Percentiles rank a stretch among this genome's conserved stretches.
Evolutionary conservation across 2,329 filamentous ascomycete species (phyloP).

Genomic region (Fusarium beomiforme): DNA sequence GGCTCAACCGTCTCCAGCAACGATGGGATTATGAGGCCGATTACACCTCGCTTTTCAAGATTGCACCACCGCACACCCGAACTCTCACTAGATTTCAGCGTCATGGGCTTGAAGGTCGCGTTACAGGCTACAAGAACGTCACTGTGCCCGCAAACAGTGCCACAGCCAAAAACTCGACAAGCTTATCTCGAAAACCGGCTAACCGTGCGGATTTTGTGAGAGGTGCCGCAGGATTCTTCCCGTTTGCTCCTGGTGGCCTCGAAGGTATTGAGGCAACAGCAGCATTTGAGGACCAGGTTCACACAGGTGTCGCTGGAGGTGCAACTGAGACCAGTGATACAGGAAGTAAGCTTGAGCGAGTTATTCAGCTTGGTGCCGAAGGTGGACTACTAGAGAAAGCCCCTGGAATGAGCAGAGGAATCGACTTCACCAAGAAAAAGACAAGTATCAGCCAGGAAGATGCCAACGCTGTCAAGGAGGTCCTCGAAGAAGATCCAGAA

Average conservation of each 20-base stretch:
- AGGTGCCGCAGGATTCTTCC: slow-evolving; percentile 92
- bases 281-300: slow-evolving; percentile 80
- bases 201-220: slow-evolving; percentile 90
- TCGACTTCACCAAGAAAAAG: slow-evolving; percentile 74
- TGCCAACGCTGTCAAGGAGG: slow-evolving; percentile 75
- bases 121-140: slow-evolving; percentile 93
- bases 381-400: slow-evolving; percentile 83
- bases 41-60: slow-evolving; percentile 83
- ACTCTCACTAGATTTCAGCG: slow-evolving; percentile 94
- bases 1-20: slow-evolving; percentile 91
- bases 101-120: slow-evolving; percentile 89
- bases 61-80: slow-evolving; percentile 90
- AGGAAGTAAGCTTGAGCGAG: slow-evolving; percentile 74
- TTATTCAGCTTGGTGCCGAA: slow-evolving; percentile 83
- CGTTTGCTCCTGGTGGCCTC: slow-evolving; percentile 90
- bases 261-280: slow-evolving; percentile 88
- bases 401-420: slow-evolving; percentile 82
- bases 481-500: slow-evolving; percentile 64
- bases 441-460: slow-evolving; percentile 66
- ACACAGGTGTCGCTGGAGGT: slow-evolving; percentile 60
- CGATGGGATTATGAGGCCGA: slow-evolving; percentile 85
- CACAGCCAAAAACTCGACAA: slow-evolving; percentile 95
- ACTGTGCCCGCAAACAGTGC: slow-evolving; percentile 89
- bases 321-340: slow-evolving; percentile 55
- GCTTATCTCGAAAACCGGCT: slow-evolving; percentile 85